Conservation (phyloP, 768 basidiomycete genomes). For the Boletales sp. region DNA sequence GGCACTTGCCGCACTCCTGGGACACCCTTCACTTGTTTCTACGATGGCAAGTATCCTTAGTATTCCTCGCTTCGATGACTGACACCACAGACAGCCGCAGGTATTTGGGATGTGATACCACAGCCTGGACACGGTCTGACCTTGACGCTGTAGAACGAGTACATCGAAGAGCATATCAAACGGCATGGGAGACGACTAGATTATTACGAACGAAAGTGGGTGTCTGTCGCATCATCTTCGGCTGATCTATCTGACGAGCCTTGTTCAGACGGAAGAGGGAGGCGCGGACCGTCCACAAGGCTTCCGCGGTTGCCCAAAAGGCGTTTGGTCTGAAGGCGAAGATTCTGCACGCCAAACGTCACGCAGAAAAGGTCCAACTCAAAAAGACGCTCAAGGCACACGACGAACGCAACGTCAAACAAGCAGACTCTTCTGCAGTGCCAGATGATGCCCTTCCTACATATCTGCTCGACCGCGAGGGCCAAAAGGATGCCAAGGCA, state of each 20-base stretch:
- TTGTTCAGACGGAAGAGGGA: constrained; percentile 70
- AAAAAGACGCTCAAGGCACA: constrained; percentile 99
- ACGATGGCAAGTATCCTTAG: constrained; percentile 25
- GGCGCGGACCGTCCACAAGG: constrained; percentile 70
- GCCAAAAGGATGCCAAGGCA: constrained; percentile 97
- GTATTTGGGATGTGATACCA: constrained; percentile 32
- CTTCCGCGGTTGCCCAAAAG: constrained; percentile 86
- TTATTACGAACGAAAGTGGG: constrained; percentile 92
- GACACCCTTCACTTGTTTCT: not conserved
- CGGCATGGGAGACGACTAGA: constrained; percentile 95
- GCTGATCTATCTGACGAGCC: not conserved
- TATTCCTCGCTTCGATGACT: not conserved
- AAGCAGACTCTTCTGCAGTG: constrained; percentile 75
- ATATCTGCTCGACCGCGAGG: constrained; percentile 94
- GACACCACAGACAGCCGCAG: constrained; percentile 53
- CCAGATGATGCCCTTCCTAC: constrained; percentile 93
- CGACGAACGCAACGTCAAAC: constrained; percentile 98
- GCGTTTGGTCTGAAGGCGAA: constrained; percentile 97
- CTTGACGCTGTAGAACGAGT: constrained; percentile 73
- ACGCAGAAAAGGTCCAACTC: constrained; percentile 97
- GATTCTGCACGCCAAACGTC: constrained; percentile 93
- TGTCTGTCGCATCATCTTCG: constrained; percentile 6
- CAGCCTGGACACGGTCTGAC: constrained; percentile 8
- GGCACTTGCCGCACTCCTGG: constrained; percentile 25
- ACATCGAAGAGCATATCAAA: constrained; percentile 98